Evolutionary conservation across 2,329 filamentous ascomycete species (phyloP).

Genomic region (Epichloe glyceriae): DNA sequence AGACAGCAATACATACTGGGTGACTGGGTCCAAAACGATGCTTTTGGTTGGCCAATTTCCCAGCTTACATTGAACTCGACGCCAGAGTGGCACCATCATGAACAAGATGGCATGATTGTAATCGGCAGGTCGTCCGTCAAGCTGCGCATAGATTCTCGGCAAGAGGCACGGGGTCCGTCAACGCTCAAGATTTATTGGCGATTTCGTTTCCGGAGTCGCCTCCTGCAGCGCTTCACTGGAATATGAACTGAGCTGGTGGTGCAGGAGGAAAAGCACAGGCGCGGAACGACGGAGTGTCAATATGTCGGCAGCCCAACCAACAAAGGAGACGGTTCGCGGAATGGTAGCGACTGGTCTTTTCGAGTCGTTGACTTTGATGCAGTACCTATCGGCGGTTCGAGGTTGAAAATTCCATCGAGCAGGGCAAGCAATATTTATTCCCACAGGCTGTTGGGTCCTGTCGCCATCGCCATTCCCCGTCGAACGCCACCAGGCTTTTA

Average conservation of each 20-base stretch:
- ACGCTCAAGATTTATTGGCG: neutral
- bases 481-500: too few species aligned
- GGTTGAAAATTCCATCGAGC: too few species aligned
- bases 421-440: too few species aligned
- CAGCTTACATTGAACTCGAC: neutral
- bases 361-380: too few species aligned
- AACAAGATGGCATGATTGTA: neutral
- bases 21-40: neutral
- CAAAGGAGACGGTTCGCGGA: neutral
- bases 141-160: neutral
- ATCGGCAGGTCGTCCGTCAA: neutral
- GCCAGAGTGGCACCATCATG: neutral
- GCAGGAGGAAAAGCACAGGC: neutral
- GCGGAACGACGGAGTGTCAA: neutral
- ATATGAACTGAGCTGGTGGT: neutral
- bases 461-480: too few species aligned
- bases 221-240: neutral
- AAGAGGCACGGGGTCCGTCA: neutral
- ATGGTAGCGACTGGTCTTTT: neutral
- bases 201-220: neutral
- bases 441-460: too few species aligned
- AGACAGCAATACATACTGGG: neutral
- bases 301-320: neutral
- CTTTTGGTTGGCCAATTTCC: neutral
- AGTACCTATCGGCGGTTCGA: too few species aligned